These are phyloP conservation scores for Neofusicoccum sp. DNA, from an alignment of 2,329 filamentous ascomycete genomes.

Conservation along the genomic window DNA sequence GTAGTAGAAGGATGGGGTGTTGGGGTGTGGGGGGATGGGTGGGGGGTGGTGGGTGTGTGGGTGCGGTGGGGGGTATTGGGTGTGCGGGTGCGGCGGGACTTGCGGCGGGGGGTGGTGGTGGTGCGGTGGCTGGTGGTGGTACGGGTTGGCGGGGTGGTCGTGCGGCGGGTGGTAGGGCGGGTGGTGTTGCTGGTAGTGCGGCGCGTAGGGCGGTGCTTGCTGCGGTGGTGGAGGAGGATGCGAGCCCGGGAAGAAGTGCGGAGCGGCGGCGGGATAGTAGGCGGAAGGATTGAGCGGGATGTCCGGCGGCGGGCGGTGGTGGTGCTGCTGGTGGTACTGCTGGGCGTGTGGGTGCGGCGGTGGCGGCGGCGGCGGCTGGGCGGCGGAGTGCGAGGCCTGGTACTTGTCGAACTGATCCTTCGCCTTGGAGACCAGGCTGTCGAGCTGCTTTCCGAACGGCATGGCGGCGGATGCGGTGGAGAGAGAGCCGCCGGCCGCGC, in stretches of 20 bases:
- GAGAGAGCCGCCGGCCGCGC: not conserved
- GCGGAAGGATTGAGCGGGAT: not conserved
- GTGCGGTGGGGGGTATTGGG: conserved; percentile 22
- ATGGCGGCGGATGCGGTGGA: conserved; percentile 4
- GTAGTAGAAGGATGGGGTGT: conserved; percentile 48
- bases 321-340: not conserved
- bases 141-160: conserved; percentile 29
- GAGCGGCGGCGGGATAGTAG: conserved; percentile 7
- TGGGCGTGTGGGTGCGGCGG: no score
- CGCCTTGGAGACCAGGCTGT: conserved; percentile 13
- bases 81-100: conserved; percentile 33
- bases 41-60: conserved; percentile 30
- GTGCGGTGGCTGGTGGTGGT: conserved; percentile 27
- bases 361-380: not conserved
- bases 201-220: conserved; percentile 16
- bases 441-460: conserved; percentile 14
- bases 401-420: conserved; percentile 16
- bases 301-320: not conserved
- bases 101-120: conserved; percentile 23
- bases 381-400: conserved; percentile 3
- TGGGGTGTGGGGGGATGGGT: conserved; percentile 28
- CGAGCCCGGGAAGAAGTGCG: conserved; percentile 13
- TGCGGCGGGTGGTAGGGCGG: conserved; percentile 16
- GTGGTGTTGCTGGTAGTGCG: not conserved
- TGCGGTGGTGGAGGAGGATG: conserved; percentile 21